These are phyloP conservation scores for Beauveria brongniartii DNA, from an alignment of 2,329 filamentous ascomycete species.

Conservation along the genomic window DNA sequence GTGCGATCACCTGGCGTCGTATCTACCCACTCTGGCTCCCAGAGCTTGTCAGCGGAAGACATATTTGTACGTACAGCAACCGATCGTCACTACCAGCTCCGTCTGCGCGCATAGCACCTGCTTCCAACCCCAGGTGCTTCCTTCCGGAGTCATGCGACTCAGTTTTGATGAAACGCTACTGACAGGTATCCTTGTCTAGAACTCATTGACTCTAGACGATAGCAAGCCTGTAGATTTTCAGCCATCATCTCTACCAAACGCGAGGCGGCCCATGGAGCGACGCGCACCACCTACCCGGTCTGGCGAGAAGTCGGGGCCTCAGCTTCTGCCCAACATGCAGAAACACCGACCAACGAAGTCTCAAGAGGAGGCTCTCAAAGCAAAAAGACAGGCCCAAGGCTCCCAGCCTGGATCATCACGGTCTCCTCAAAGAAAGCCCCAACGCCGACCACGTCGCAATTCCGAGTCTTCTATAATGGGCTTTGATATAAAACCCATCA, in stretches of 20 bases:
- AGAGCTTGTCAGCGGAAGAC: conserved; percentile 53
- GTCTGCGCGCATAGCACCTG: not conserved
- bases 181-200: conserved; percentile 35
- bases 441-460: conserved; percentile 58
- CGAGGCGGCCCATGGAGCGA: conserved; percentile 7
- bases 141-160: not conserved
- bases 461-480: conserved; percentile 70
- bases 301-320: conserved; percentile 13
- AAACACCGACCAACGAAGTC: conserved; percentile 56
- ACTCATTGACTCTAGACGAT: conserved; percentile 60
- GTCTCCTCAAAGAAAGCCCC: conserved; percentile 33
- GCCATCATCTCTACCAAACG: conserved; percentile 10
- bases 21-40: conserved; percentile 38
- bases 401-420: conserved; percentile 17
- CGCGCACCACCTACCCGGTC: not conserved
- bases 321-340: not conserved
- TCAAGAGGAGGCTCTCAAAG: conserved; percentile 55
- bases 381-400: conserved; percentile 24
- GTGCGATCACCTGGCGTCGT: conserved; percentile 40
- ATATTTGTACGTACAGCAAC: conserved; percentile 59
- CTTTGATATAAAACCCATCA: conserved; percentile 46
- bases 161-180: not conserved
- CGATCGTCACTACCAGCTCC: conserved; percentile 6
- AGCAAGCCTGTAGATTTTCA: conserved; percentile 28
- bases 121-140: not conserved